phyloP scores from a whole-genome alignment of 2,329 filamentous ascomycete species.

The Xylariaceae sp. region DNA sequence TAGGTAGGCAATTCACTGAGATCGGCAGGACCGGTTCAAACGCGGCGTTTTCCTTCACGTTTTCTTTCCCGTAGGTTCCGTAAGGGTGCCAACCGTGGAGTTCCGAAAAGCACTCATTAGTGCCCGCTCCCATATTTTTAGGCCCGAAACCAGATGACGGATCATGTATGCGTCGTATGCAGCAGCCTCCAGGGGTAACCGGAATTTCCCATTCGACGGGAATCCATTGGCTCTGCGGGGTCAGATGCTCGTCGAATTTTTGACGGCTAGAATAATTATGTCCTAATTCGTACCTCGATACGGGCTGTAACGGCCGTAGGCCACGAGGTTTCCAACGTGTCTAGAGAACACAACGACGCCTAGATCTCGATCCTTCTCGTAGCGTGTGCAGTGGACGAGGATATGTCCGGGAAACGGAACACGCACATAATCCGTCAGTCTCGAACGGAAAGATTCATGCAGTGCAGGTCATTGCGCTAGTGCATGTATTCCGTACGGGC shows the following conservation, averaged over 20 bases:
- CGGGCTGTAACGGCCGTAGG: too few relatives aligned
- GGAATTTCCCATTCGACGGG: not conserved
- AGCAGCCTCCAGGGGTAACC: not conserved
- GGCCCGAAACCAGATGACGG: not conserved
- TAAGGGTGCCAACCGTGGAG: too few relatives aligned
- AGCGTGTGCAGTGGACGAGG: too few relatives aligned
- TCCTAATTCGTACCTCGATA: not conserved
- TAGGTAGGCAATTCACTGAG: too few relatives aligned
- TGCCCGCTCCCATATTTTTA: not conserved
- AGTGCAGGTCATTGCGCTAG: not conserved
- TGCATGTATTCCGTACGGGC: not conserved
- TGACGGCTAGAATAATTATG: not conserved
- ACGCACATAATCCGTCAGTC: too few relatives aligned
- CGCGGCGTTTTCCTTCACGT: not conserved
- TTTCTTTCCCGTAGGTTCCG: not conserved
- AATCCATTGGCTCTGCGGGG: not conserved
- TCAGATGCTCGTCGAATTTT: not conserved
- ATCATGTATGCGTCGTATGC: not conserved
- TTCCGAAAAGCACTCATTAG: not conserved
- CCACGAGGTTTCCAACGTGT: too few relatives aligned
- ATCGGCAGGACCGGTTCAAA: not conserved
- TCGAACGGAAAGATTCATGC: not conserved
- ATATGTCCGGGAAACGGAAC: too few relatives aligned
- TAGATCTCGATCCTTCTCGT: too few relatives aligned
- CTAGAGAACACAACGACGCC: too few relatives aligned